These are phyloP conservation scores for Tetraselmis striata DNA, from an alignment of 139 green algal species.

Conservation along the genomic window DNA sequence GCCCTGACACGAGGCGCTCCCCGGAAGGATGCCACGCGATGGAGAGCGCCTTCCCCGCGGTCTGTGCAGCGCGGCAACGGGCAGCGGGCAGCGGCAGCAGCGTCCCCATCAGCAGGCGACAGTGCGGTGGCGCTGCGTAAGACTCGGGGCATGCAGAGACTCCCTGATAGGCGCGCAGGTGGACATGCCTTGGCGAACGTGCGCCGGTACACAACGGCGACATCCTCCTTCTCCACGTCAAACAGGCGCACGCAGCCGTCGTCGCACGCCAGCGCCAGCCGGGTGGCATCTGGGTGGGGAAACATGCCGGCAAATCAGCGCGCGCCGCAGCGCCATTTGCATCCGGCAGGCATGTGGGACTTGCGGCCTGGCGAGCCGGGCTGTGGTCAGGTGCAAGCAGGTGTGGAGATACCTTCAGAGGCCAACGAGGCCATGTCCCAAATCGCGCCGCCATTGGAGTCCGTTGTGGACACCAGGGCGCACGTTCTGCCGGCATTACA, in stretches of 20 bases:
- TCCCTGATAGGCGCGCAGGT: no score
- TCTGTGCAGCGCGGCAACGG: neutral
- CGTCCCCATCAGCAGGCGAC: neutral
- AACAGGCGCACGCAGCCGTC: conserved; percentile 83
- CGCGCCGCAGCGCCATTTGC: neutral
- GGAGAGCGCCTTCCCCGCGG: conserved; percentile 33
- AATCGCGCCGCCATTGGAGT: conserved; percentile 79
- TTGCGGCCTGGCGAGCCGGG: no score
- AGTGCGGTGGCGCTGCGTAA: no score
- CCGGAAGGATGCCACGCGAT: conserved; percentile 71
- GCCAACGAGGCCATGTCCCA: conserved; percentile 63
- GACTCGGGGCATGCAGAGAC: no score
- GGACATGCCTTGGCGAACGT: conserved; percentile 25
- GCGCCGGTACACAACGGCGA: conserved; percentile 46
- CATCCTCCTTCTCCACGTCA: conserved; percentile 34
- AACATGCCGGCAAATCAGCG: neutral
- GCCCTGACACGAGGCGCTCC: conserved; percentile 44
- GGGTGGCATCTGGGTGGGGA: conserved; percentile 21
- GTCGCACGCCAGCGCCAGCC: conserved; percentile 81
- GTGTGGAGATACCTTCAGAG: neutral
- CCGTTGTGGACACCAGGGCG: conserved; percentile 12
- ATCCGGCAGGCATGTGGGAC: neutral
- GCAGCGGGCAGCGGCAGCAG: neutral
- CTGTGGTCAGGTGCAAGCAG: no score
- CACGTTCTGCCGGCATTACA: conserved; percentile 1